A percentile compares a stretch with the other conserved stretches of the same genome.
Evolutionary conservation across 1,284 basidiomycete species (phyloP).

Genomic region (Wolfiporia cocos): DNA sequence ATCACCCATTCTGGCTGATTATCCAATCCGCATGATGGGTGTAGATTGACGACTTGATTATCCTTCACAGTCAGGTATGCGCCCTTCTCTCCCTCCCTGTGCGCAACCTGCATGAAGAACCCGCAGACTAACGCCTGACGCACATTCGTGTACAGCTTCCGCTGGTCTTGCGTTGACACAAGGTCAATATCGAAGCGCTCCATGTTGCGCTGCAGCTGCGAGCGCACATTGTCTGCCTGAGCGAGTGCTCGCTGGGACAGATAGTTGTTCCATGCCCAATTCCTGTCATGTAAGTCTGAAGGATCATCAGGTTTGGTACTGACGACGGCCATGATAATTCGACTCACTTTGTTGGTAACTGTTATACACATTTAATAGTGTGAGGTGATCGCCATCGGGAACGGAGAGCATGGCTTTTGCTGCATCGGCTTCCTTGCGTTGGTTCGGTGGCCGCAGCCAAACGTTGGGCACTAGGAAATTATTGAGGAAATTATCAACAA

Average conservation of each 20-base stretch:
- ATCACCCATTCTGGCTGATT: conserved; percentile 95
- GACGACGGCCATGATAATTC: neutral
- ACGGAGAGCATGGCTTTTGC: conserved; percentile 89
- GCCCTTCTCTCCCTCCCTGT: conserved; percentile 91
- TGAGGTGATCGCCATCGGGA: conserved; percentile 95
- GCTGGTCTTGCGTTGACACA: conserved; percentile 74
- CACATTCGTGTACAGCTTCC: conserved; percentile 77
- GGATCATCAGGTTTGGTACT: conserved; percentile 4
- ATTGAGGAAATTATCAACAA: conserved; percentile 22
- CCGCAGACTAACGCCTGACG: conserved; percentile 86
- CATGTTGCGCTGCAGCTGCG: conserved; percentile 90
- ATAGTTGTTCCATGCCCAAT: conserved; percentile 95
- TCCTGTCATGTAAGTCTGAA: conserved; percentile 67
- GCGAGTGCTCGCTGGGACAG: conserved; percentile 79
- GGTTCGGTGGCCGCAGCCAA: conserved; percentile 87
- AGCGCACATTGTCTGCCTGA: conserved; percentile 95
- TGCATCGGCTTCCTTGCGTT: conserved; percentile 85
- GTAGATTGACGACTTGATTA: conserved; percentile 87
- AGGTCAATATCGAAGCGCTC: conserved; percentile 86
- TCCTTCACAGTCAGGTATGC: conserved; percentile 90
- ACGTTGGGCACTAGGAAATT: conserved; percentile 97
- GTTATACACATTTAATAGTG: conserved; percentile 94
- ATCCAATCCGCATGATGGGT: conserved; percentile 91
- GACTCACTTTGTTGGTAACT: conserved; percentile 78
- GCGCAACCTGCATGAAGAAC: conserved; percentile 98